Conservation (phyloP, 768 basidiomycete species). For the Leccinum subgranulosum region DNA sequence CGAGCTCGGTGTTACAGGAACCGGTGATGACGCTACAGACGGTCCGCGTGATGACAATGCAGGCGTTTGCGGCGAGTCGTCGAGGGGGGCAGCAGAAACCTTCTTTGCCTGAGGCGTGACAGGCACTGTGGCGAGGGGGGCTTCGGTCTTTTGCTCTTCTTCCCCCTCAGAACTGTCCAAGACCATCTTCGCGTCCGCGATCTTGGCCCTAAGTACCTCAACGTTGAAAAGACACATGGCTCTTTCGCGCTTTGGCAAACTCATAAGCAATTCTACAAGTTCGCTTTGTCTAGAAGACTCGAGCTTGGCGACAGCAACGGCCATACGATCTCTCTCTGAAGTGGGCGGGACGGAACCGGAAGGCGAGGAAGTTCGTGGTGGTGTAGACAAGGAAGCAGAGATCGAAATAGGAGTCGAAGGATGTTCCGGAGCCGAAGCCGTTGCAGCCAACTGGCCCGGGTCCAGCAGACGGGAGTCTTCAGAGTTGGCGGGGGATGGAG, state of each 20-base stretch:
- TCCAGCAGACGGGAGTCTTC: constrained; percentile 74
- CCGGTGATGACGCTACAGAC: constrained; percentile 67
- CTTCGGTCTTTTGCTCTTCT: constrained; percentile 34
- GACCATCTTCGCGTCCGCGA: constrained; percentile 79
- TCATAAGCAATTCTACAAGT: constrained; percentile 79
- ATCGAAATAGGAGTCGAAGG: constrained; percentile 84
- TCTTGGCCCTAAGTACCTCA: constrained; percentile 72
- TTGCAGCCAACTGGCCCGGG: constrained; percentile 59
- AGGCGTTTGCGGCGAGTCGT: constrained; percentile 68
- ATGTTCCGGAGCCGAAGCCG: constrained; percentile 87
- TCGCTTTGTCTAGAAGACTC: constrained; percentile 59
- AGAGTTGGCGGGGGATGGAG: constrained; percentile 52
- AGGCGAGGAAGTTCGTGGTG: constrained; percentile 82
- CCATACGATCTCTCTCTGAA: constrained; percentile 76
- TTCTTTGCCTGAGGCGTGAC: constrained; percentile 68
- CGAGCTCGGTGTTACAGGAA: constrained; percentile 58
- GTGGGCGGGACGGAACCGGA: constrained; percentile 55
- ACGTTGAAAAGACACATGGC: constrained; percentile 89
- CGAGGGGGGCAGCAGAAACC: constrained; percentile 34
- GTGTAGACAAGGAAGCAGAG: constrained; percentile 70
- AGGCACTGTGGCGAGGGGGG: constrained; percentile 35
- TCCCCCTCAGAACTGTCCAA: constrained; percentile 70
- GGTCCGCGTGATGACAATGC: constrained; percentile 73
- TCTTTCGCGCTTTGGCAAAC: constrained; percentile 82
- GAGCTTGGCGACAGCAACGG: constrained; percentile 59